Conservation (phyloP, 768 basidiomycete genomes). For the Mycena floridula region DNA sequence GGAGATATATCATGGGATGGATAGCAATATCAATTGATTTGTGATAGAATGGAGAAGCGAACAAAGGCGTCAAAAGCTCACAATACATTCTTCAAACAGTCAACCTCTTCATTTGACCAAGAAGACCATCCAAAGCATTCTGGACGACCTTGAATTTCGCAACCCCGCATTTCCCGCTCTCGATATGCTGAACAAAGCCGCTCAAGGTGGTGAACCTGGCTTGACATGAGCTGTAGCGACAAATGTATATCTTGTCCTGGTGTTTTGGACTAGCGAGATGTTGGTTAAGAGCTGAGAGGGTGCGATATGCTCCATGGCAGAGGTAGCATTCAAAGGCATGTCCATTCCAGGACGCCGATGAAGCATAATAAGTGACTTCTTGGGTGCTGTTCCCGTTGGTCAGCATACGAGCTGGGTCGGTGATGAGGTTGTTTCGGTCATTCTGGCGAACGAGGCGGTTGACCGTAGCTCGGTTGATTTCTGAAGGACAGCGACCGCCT, state of each 20-base stretch:
- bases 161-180: conserved; percentile 56
- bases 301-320: conserved; percentile 38
- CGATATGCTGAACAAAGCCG: conserved; percentile 57
- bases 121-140: conserved; percentile 30
- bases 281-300: conserved; percentile 44
- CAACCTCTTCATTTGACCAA: too few species aligned
- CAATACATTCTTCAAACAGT: too few species aligned
- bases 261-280: conserved; percentile 64
- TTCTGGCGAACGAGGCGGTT: conserved; percentile 33
- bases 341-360: conserved; percentile 36
- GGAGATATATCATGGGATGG: too few species aligned
- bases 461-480: conserved; percentile 33
- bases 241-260: conserved; percentile 44
- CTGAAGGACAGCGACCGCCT: conserved; percentile 48
- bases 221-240: conserved; percentile 42
- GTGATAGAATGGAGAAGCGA: too few species aligned
- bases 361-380: conserved; percentile 24
- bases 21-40: too few species aligned
- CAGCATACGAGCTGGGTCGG: conserved; percentile 48
- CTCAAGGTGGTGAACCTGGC: conserved; percentile 45
- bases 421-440: conserved; percentile 47
- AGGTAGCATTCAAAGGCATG: conserved; percentile 56
- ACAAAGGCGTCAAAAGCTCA: too few species aligned
- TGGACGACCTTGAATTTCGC: conserved; percentile 37
- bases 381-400: conserved; percentile 16